These are phyloP conservation scores for Pseudopithomyces chartarum DNA, from an alignment of 2,329 filamentous ascomycete species.

Conservation along the genomic window DNA sequence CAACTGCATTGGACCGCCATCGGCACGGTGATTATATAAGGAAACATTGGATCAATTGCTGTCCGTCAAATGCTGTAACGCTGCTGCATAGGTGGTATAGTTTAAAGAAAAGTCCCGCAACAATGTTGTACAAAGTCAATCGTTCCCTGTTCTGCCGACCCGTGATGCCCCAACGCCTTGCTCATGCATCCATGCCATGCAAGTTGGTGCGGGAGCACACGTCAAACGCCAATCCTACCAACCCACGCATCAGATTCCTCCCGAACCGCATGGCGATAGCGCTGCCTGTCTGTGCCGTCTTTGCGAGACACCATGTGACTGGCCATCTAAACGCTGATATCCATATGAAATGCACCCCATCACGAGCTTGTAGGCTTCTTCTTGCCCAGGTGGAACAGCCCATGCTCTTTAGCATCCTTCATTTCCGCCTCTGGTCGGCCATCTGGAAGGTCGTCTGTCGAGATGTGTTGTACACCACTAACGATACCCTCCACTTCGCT, in stretches of 20 bases:
- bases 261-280: neutral
- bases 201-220: slow-evolving; percentile 21
- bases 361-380: slow-evolving; percentile 22
- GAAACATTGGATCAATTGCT: neutral
- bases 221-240: slow-evolving; percentile 13
- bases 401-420: slow-evolving; percentile 41
- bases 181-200: slow-evolving; percentile 33
- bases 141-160: slow-evolving; percentile 9
- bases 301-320: neutral
- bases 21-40: neutral
- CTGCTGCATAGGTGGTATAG: slow-evolving; percentile 8
- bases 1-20: neutral
- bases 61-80: neutral
- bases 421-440: slow-evolving; percentile 48
- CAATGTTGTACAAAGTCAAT: slow-evolving; percentile 10
- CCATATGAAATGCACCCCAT: neutral
- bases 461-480: slow-evolving; percentile 37
- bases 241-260: slow-evolving; percentile 1
- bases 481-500: slow-evolving; percentile 26
- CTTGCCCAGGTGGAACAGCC: slow-evolving; percentile 35
- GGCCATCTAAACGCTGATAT: neutral
- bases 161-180: slow-evolving; percentile 24
- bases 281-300: neutral
- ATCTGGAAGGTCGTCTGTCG: slow-evolving; percentile 49
- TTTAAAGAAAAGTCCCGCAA: slow-evolving; percentile 2